Base-by-base conservation (phyloP, 2,329 filamentous ascomycete genomes). In the Didymella segeticola region DNA sequence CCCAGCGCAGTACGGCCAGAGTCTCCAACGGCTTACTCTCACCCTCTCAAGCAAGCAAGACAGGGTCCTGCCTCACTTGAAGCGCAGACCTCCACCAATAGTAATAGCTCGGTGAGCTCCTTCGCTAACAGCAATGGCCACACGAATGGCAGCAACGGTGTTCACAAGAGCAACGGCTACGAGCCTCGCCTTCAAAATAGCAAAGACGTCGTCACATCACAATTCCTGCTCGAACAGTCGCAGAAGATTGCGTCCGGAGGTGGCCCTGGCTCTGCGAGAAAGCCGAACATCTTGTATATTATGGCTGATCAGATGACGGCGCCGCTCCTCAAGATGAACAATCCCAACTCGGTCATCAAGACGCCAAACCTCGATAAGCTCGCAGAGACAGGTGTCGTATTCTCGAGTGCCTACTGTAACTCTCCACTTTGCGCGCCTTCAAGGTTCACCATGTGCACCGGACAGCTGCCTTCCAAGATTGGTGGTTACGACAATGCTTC, bases 281-380 rank as follows among this genome's bases (percentile, higher is more conserved):
- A 82, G 72, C 89, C 89, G 57, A 93, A 93, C 76, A 90, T 93
- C 63, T 82, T 93, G 39, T 96, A 95, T 81, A 96, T 97, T 79
- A 96, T 97, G 92, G 93, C 93, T 48, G 93, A 97, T 77, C 93
- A 97, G 79, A 86, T 97, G 74, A 90, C 93, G 15, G 93, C 93
- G 23, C 93, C 93, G 15, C 84, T 93, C 64, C 85, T 97, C 64
- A 93, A 92, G 79, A 93, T 96, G 80, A 92, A 97, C 80, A 93
- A 97, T 75, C 84, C 87, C 38, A 82, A 89, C 46, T 96, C 92
- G 1, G 89, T 90, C 72, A 96, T 97, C 82, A 90, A 92, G 77
- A 97, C 93, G 1, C 93, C 93, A 41, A 88, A 97, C 77, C 84
- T 97, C 56, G 91, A 97, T 76, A 84, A 86, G 45, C 83, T 97